Evolutionary conservation across 345 rosid species (phyloP).

Genomic region (Eucalyptus erythrocorys): DNA sequence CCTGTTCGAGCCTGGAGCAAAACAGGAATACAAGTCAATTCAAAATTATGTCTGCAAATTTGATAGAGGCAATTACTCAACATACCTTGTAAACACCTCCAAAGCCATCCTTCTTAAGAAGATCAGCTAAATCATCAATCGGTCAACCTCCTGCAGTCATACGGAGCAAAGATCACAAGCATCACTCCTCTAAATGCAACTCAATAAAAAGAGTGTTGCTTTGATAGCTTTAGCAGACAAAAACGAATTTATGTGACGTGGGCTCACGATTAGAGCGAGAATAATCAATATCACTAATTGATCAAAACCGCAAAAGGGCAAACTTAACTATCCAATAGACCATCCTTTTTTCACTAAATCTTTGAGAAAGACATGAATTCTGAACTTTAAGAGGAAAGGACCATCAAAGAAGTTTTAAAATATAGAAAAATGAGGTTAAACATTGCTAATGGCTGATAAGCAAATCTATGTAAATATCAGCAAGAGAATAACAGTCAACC

Average conservation of each 20-base stretch:
- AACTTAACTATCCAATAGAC: not conserved
- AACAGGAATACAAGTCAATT: not conserved
- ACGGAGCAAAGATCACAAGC: not conserved
- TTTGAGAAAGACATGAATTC: not conserved
- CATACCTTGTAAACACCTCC: slow-evolving; percentile 70
- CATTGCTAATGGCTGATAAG: not conserved
- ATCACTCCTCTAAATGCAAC: not conserved
- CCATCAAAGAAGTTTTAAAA: not conserved
- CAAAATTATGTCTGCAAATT: not conserved
- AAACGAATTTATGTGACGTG: not conserved
- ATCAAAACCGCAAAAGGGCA: not conserved
- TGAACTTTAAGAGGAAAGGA: not conserved
- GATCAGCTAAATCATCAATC: slow-evolving; percentile 37
- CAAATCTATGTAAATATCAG: not conserved
- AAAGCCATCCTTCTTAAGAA: slow-evolving; percentile 51
- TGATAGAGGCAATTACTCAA: not conserved
- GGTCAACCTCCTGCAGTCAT: slow-evolving; percentile 60
- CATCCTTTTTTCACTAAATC: not conserved
- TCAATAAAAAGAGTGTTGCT: not conserved
- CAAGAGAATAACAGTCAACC: not conserved
- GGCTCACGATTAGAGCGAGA: not conserved
- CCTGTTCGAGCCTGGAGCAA: slow-evolving; percentile 69
- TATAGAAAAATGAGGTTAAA: not conserved
- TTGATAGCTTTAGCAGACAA: not conserved
- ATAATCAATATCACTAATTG: not conserved